phyloP scores from a whole-genome alignment of 257 asterid genomes.

The Jacaranda mimosifolia region DNA sequence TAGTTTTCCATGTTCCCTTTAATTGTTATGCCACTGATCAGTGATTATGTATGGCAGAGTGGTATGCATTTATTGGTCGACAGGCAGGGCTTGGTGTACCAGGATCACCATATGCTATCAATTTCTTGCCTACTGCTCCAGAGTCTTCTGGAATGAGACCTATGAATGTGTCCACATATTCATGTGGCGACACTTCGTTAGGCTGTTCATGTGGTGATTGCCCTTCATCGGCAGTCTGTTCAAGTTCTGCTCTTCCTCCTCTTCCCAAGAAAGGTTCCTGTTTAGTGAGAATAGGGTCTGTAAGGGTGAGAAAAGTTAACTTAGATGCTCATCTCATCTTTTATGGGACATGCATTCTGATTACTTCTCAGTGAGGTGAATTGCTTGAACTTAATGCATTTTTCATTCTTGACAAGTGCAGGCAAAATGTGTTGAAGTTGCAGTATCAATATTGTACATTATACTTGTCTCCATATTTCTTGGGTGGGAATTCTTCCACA shows the following conservation, averaged over 20 bases:
- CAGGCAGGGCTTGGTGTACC: slow-evolving; percentile 74
- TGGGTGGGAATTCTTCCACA: slow-evolving; percentile 90
- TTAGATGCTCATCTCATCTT: slow-evolving; percentile 23
- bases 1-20: slow-evolving; percentile 2
- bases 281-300: slow-evolving; percentile 81
- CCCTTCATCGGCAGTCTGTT: slow-evolving; percentile 80
- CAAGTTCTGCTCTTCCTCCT: slow-evolving; percentile 73
- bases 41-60: slow-evolving; percentile 65
- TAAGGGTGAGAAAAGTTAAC: slow-evolving; percentile 62
- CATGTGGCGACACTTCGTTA: slow-evolving; percentile 89
- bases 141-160: slow-evolving; percentile 84
- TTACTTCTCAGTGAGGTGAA: neutral
- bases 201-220: slow-evolving; percentile 99
- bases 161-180: slow-evolving; percentile 84
- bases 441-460: slow-evolving; percentile 73
- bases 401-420: slow-evolving; percentile 51
- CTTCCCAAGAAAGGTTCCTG: slow-evolving; percentile 74
- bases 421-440: slow-evolving; percentile 95
- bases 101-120: slow-evolving; percentile 93
- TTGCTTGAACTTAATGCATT: slow-evolving; percentile 22
- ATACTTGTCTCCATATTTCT: slow-evolving; percentile 78
- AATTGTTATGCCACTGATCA: slow-evolving; percentile 21
- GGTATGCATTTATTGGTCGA: slow-evolving; percentile 89
- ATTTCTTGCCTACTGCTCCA: slow-evolving; percentile 71
- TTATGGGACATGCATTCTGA: neutral